A percentile compares a stretch with the other conserved stretches of the same genome.
These are phyloP conservation scores for Epicoccum sorghinum DNA, from an alignment of 2,329 filamentous ascomycete genomes.

Conservation along the genomic window DNA sequence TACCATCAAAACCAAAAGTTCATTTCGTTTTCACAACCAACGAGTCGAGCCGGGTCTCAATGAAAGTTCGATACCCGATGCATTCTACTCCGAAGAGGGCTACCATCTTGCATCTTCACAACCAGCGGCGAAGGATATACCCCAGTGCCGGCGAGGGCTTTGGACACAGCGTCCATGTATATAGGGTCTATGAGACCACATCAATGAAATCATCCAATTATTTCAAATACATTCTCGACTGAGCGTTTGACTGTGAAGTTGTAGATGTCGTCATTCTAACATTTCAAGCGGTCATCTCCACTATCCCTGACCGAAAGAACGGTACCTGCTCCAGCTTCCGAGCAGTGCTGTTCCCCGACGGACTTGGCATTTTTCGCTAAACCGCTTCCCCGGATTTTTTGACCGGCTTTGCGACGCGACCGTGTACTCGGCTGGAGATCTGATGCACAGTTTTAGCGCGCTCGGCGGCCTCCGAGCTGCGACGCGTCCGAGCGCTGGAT, in stretches of 20 bases:
- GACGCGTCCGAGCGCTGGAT: neutral
- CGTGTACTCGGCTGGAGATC: conserved; percentile 11
- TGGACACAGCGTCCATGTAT: conserved; percentile 19
- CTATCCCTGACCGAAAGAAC: neutral
- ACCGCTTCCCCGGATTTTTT: conserved; percentile 12
- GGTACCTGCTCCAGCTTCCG: neutral
- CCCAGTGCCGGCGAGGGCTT: conserved; percentile 40
- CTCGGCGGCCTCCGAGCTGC: conserved; percentile 11
- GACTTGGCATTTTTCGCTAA: conserved; percentile 10
- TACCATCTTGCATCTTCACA: conserved; percentile 28
- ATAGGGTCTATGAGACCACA: conserved; percentile 12
- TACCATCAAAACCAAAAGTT: conserved; percentile 24
- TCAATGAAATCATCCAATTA: conserved; percentile 13
- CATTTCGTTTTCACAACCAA: conserved; percentile 36
- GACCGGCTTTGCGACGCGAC: conserved; percentile 9
- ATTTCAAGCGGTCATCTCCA: neutral
- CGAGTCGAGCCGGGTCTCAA: conserved; percentile 28
- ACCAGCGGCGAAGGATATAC: conserved; percentile 47
- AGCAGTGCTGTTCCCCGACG: conserved; percentile 13
- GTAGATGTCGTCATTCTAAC: neutral
- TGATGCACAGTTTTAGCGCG: conserved; percentile 7
- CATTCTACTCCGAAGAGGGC: conserved; percentile 36
- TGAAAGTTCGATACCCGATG: conserved; percentile 17
- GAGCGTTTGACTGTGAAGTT: neutral
- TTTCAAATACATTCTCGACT: neutral